Evolutionary conservation across 495 filamentous ascomycete species (phyloP).

Genomic region (Neurospora sp.): DNA sequence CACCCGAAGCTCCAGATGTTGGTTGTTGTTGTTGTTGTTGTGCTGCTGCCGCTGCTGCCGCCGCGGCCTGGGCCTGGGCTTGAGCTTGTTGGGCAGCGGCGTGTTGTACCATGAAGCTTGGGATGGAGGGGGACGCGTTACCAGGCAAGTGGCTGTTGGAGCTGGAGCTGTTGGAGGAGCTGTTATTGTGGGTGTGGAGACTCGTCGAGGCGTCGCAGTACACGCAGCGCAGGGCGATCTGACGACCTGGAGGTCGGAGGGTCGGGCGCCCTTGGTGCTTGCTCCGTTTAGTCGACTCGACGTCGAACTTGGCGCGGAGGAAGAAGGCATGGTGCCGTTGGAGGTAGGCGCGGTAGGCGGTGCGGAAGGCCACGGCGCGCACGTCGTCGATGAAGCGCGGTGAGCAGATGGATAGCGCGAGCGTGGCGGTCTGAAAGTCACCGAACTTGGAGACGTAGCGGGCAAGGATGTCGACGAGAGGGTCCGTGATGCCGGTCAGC

Average conservation of each 20-base stretch:
- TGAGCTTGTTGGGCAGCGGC: background rate
- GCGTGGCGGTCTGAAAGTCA: constrained; percentile 81
- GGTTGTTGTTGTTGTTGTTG: background rate
- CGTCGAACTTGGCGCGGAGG: constrained; percentile 52
- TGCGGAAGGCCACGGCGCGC: constrained; percentile 69
- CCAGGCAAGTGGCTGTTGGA: background rate
- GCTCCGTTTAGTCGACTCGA: constrained; percentile 45
- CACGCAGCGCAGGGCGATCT: constrained; percentile 73
- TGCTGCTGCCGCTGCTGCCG: background rate
- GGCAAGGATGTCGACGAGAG: constrained; percentile 71
- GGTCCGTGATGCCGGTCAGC: constrained; percentile 73
- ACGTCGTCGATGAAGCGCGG: constrained; percentile 74
- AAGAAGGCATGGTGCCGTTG: constrained; percentile 49
- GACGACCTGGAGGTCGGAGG: constrained; percentile 55
- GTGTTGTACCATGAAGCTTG: constrained; percentile 7
- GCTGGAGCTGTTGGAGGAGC: constrained; percentile 5
- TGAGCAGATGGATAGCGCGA: constrained; percentile 69
- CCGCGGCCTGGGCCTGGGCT: background rate
- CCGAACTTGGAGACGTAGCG: constrained; percentile 78
- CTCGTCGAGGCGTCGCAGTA: constrained; percentile 57
- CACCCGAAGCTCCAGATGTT: background rate
- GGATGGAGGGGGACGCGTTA: background rate
- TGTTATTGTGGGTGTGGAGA: constrained; percentile 24
- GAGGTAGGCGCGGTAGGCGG: constrained; percentile 70
- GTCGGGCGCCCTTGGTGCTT: constrained; percentile 53